Percentiles rank a stretch among this genome's conserved stretches.
Conservation (phyloP, 2,329 filamentous ascomycete species). For the Penicillium janthinellum region DNA sequence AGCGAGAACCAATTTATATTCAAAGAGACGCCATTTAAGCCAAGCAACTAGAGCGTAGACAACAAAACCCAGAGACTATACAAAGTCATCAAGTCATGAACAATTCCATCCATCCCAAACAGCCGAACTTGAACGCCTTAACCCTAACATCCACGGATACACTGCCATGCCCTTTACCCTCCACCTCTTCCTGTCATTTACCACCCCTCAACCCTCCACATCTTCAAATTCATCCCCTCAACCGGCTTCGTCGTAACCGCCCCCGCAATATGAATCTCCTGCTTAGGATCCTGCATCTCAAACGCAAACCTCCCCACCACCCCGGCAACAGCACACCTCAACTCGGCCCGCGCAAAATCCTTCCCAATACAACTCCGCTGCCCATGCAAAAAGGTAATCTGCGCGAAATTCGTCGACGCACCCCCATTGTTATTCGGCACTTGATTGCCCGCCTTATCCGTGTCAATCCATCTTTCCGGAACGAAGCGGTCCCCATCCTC, state of each 20-base stretch:
- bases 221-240: slow-evolving; percentile 42
- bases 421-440: slow-evolving; percentile 57
- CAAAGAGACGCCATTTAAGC: no score
- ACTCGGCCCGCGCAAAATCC: slow-evolving; percentile 46
- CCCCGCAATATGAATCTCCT: slow-evolving; percentile 39
- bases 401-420: slow-evolving; percentile 41
- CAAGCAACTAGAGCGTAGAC: no score
- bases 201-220: slow-evolving; percentile 38
- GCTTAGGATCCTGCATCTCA: slow-evolving; percentile 41
- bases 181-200: slow-evolving; percentile 8
- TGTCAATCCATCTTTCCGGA: slow-evolving; percentile 72
- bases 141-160: not conserved
- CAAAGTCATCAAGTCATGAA: not conserved
- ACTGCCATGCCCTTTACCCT: not conserved
- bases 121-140: not conserved
- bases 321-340: slow-evolving; percentile 43
- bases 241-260: slow-evolving; percentile 44
- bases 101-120: not conserved
- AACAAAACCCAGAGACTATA: no score
- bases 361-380: slow-evolving; percentile 44
- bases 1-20: no score
- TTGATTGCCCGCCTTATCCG: slow-evolving; percentile 56
- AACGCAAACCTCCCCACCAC: slow-evolving; percentile 40
- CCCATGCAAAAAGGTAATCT: slow-evolving; percentile 45
- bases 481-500: slow-evolving; percentile 70